These are phyloP conservation scores for Pyrenula aspistea DNA, from an alignment of 495 filamentous ascomycete genomes.

Conservation along the genomic window DNA sequence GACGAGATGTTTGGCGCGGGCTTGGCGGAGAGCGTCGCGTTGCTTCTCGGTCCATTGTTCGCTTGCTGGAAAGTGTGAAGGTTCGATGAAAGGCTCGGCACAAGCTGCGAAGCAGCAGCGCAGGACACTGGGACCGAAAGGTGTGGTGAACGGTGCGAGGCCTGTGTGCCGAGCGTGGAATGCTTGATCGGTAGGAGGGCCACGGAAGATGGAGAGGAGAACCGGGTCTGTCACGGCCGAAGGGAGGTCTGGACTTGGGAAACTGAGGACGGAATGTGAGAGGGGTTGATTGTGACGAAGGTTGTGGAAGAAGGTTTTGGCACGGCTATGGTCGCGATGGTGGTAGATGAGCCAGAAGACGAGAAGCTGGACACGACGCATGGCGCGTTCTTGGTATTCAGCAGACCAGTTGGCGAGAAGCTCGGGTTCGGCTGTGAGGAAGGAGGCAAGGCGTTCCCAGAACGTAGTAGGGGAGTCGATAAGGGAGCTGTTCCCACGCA, in stretches of 20 bases:
- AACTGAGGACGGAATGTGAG: conserved; percentile 9
- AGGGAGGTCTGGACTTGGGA: conserved; percentile 1
- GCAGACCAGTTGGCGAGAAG: no score
- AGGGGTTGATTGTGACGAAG: conserved; percentile 8
- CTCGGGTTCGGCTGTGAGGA: conserved; percentile 1
- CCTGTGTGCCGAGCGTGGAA: no score
- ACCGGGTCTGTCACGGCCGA: conserved; percentile 1
- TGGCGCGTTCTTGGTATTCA: no score
- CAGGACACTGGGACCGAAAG: conserved; percentile 16
- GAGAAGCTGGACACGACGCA: conserved; percentile 12
- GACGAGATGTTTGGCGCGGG: conserved; percentile 10
- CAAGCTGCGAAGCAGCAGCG: conserved; percentile 11
- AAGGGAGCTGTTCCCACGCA: conserved; percentile 2
- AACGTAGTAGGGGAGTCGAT: conserved; percentile 4
- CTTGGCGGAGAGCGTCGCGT: conserved; percentile 3
- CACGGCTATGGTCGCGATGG: conserved; percentile 12
- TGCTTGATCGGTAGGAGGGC: no score
- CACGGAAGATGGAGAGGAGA: conserved; percentile 12
- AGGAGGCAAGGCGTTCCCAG: conserved; percentile 1
- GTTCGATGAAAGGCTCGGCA: conserved; percentile 5
- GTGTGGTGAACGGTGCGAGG: no score
- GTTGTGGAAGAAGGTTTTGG: conserved; percentile 16
- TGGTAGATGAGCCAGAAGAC: conserved; percentile 13
- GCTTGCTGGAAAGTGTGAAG: no score
- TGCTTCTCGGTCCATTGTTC: background rate